Percentiles rank a stretch among this genome's conserved stretches.
Conservation (phyloP, 2,329 filamentous ascomycete species). For the Blastomyces emzantsi region DNA sequence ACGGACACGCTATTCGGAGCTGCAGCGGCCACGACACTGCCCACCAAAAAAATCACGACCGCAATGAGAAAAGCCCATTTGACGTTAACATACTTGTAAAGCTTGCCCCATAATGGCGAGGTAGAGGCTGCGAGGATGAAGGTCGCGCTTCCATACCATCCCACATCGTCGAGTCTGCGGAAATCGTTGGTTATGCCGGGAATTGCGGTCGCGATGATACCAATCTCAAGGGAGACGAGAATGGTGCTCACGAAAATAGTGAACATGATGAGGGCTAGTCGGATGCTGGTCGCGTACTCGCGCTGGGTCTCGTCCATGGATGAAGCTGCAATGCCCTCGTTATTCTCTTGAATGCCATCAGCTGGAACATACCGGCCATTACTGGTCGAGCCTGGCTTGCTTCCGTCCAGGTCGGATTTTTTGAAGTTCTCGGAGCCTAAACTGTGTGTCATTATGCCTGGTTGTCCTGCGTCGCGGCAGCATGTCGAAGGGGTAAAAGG, state of each 20-base stretch:
- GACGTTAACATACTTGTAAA: conserved; percentile 15
- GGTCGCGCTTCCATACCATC: conserved; percentile 14
- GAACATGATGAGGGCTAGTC: conserved; percentile 7
- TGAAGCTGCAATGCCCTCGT: too few species aligned
- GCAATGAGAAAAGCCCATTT: background rate
- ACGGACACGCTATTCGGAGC: conserved; percentile 8
- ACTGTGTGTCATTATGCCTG: background rate
- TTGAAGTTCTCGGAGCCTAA: background rate
- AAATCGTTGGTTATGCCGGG: conserved; percentile 11
- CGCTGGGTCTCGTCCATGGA: too few species aligned
- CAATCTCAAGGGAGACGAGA: conserved; percentile 9
- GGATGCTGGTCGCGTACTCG: background rate
- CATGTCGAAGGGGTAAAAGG: background rate
- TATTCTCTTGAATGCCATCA: too few species aligned
- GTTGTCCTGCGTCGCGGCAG: background rate
- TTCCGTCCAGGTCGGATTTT: background rate
- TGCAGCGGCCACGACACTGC: conserved; percentile 9
- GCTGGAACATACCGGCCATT: too few species aligned
- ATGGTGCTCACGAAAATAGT: conserved; percentile 8
- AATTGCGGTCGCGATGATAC: conserved; percentile 12
- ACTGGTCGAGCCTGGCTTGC: background rate
- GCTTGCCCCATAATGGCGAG: conserved; percentile 16
- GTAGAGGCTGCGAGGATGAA: conserved; percentile 14
- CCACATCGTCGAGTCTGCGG: conserved; percentile 9
- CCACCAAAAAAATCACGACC: conserved; percentile 13